Base-by-base conservation (phyloP, 352 stramenopile genomes). In the Phytophthora rubi region DNA sequence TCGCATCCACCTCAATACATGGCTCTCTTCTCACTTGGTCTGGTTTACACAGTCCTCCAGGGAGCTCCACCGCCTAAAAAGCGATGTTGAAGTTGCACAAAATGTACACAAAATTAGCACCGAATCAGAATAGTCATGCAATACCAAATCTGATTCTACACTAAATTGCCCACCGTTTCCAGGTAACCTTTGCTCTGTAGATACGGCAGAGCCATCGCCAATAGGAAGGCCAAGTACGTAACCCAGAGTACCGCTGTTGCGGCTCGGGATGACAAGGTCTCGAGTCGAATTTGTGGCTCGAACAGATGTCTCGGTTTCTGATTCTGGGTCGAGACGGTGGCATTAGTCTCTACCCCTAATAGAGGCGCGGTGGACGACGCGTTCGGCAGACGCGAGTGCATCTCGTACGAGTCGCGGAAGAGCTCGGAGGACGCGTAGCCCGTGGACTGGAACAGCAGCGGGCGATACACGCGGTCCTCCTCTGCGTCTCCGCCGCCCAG, bases 341-440 rank as follows among this genome's bases (percentile, higher is more conserved):
- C 35, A 67, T 9, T 15, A 57, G 55, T 23, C 32, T 67, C 59
- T 32, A 62, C 21, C 26, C 59, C 59, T 65, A 71, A 62, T 58
- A 79, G 35, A 65, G 81, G 70, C 53, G 68, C 68, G 16, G 70
- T 68, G 6, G 65, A 70, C 1, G 70, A 81, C n/a, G 39, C 30
- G 8, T 58, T 54, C 10, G 70, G 47, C 56, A 94, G 80, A 6
- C 86, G 85, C 63, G 74, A 76, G 57, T 83, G 86, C 83, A 94
- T 93, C 73, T 94, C 86, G 53, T 86, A 94, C 21, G 77, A 82
- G 71, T 96, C 88, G 21, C 81, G 82, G 66, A 86, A 93, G 33
- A 96, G 79, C 64, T 92, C 85, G 2, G 88, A 96, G 6, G 85
- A 93, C 59, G 86, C 84, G 53, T 96, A 96, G 8, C 85, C 88